Evolutionary conservation across 2,329 filamentous ascomycete species (phyloP).

Genomic region (Stromatinia cepivora): DNA sequence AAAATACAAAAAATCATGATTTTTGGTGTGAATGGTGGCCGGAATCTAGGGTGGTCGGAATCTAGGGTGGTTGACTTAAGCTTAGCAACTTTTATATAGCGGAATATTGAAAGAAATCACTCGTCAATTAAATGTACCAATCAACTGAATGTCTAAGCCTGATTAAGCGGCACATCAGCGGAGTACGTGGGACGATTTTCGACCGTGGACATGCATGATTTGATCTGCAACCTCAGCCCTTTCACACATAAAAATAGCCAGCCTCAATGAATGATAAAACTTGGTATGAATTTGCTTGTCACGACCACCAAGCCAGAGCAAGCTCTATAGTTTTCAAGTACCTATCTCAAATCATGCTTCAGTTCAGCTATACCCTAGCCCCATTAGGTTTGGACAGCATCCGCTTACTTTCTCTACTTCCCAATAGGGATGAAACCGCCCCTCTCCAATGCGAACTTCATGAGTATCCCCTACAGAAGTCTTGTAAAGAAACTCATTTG

Average conservation of each 20-base stretch:
- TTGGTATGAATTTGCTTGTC: not conserved
- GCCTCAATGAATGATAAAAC: not conserved
- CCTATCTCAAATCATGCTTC: not conserved
- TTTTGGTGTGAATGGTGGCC: too few relatives aligned
- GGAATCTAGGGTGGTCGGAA: too few relatives aligned
- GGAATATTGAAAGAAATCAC: too few relatives aligned
- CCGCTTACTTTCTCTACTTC: not conserved
- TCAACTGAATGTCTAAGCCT: too few relatives aligned
- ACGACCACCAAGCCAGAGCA: not conserved
- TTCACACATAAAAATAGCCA: not conserved
- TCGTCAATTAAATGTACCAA: too few relatives aligned
- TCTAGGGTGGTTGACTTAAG: too few relatives aligned
- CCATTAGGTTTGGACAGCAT: not conserved
- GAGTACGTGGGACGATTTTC: too few relatives aligned
- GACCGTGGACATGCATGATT: too few relatives aligned
- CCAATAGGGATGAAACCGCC: not conserved
- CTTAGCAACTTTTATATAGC: too few relatives aligned
- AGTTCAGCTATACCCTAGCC: not conserved
- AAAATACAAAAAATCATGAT: too few relatives aligned
- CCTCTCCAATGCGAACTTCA: not conserved
- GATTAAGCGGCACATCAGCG: too few relatives aligned
- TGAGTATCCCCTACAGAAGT: constrained; percentile 4
- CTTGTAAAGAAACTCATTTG: not conserved
- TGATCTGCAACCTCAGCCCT: not conserved
- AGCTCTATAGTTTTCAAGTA: not conserved